Evolutionary conservation across 148 eudicot species (phyloP).

Genomic region (Rhododendron kiyosumense): DNA sequence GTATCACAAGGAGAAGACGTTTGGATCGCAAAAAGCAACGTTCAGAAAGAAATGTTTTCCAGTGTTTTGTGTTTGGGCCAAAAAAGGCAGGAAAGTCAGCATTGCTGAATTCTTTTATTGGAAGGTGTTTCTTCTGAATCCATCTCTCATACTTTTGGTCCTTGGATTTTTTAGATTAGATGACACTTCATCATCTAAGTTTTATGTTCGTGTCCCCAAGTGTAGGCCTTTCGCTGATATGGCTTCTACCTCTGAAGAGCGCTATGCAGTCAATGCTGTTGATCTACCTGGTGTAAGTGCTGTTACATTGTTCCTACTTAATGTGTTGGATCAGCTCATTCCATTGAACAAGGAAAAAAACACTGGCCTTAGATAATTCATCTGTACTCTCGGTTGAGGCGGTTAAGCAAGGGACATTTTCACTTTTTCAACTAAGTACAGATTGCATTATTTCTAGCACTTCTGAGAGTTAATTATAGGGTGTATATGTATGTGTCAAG

Average conservation of each 20-base stretch:
- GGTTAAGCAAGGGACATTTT: not conserved
- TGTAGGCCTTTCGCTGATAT: slow-evolving; percentile 65
- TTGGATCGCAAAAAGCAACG: slow-evolving; percentile 81
- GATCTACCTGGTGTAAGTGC: slow-evolving; percentile 53
- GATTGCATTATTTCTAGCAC: not conserved
- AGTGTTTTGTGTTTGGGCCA: slow-evolving; percentile 95
- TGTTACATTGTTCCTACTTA: not conserved
- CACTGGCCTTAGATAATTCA: not conserved
- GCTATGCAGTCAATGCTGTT: slow-evolving; percentile 60
- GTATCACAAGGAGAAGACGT: slow-evolving; percentile 71
- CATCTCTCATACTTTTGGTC: not conserved
- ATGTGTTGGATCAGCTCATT: not conserved
- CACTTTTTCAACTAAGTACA: not conserved
- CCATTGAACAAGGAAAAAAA: not conserved
- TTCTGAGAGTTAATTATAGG: not conserved
- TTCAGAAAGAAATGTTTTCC: slow-evolving; percentile 82
- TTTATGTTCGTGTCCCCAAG: not conserved
- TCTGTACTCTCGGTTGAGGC: not conserved
- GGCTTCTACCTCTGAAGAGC: slow-evolving; percentile 39
- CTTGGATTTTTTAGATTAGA: not conserved
- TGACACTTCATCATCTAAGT: not conserved
- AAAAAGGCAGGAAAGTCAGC: slow-evolving; percentile 81
- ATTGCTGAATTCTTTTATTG: slow-evolving; percentile 61
- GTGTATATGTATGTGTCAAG: not conserved
- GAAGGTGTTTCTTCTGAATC: slow-evolving; percentile 42